Conservation (phyloP, 2,329 filamentous ascomycete genomes). For the Bipolaris bicolor region DNA sequence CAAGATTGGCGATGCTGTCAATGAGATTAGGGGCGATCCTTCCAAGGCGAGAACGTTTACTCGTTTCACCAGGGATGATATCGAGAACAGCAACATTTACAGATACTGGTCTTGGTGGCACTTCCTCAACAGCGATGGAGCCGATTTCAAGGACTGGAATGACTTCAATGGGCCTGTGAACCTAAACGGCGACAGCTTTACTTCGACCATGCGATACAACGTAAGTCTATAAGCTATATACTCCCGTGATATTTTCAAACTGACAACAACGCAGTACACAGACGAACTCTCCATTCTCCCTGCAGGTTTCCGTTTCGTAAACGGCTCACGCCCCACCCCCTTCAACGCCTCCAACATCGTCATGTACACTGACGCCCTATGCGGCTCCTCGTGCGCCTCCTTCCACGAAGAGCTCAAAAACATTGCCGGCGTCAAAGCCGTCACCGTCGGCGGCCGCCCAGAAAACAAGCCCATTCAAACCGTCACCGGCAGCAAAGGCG, state of each 20-base stretch:
- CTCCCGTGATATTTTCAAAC: background rate
- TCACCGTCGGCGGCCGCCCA: conserved; percentile 65
- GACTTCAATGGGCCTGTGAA: conserved; percentile 52
- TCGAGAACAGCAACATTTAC: conserved; percentile 21
- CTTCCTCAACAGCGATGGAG: conserved; percentile 32
- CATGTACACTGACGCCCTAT: conserved; percentile 61
- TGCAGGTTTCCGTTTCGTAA: conserved; percentile 25
- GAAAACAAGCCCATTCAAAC: conserved; percentile 62
- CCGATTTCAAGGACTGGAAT: conserved; percentile 51
- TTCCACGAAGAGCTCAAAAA: conserved; percentile 61
- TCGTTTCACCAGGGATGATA: background rate
- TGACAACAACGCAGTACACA: conserved; percentile 26
- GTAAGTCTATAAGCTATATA: conserved; percentile 19
- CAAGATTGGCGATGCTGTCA: conserved; percentile 30
- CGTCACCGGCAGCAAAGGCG: conserved; percentile 66
- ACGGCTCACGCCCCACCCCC: conserved; percentile 28
- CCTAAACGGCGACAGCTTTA: conserved; percentile 48
- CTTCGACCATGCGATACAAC: conserved; percentile 43
- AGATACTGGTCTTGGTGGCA: conserved; percentile 34
- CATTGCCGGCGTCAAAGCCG: conserved; percentile 59
- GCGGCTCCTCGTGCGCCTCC: conserved; percentile 64
- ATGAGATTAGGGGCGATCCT: conserved; percentile 29
- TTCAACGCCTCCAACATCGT: conserved; percentile 50
- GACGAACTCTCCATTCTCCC: conserved; percentile 25
- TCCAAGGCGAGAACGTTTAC: conserved; percentile 14